Evolutionary conservation across 345 rosid genomes (phyloP).

Genomic region (Lepidium sativum): DNA sequence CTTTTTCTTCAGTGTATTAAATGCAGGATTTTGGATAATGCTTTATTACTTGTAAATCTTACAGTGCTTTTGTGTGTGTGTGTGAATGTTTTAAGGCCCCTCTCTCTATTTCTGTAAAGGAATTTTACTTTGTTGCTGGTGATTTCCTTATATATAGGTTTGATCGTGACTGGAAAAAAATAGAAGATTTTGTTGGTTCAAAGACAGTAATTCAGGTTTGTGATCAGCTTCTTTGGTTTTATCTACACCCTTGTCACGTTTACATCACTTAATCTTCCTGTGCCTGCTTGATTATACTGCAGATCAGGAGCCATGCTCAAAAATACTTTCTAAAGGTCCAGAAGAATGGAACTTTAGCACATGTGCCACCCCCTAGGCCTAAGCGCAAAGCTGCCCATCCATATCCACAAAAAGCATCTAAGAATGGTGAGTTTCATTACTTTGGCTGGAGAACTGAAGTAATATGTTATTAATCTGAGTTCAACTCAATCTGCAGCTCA

Average conservation of each 20-base stretch:
- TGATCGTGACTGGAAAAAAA: constrained; percentile 93
- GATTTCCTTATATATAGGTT: constrained; percentile 33
- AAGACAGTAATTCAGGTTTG: constrained; percentile 83
- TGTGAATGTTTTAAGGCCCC: not conserved
- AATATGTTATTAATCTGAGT: not conserved
- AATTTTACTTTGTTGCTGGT: not conserved
- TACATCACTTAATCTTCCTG: not conserved
- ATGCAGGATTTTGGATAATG: not conserved
- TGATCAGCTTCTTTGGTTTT: not conserved
- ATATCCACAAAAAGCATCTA: constrained; percentile 85
- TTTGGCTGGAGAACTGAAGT: not conserved
- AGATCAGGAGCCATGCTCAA: constrained; percentile 94
- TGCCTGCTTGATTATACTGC: constrained; percentile 2
- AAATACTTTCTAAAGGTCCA: constrained; percentile 81
- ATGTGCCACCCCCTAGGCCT: constrained; percentile 87
- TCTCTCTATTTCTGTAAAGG: not conserved
- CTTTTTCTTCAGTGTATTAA: not conserved
- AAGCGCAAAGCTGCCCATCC: constrained; percentile 93
- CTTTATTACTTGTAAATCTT: not conserved
- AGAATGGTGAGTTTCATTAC: constrained; percentile 42
- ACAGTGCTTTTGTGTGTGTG: not conserved
- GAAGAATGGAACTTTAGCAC: constrained; percentile 73
- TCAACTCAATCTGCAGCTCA: constrained; percentile 35
- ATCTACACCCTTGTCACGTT: not conserved
- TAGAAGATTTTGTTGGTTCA: constrained; percentile 82